Evolutionary conservation across 139 green algal genomes (phyloP).

Genomic region (Volvox reticuliferus): DNA sequence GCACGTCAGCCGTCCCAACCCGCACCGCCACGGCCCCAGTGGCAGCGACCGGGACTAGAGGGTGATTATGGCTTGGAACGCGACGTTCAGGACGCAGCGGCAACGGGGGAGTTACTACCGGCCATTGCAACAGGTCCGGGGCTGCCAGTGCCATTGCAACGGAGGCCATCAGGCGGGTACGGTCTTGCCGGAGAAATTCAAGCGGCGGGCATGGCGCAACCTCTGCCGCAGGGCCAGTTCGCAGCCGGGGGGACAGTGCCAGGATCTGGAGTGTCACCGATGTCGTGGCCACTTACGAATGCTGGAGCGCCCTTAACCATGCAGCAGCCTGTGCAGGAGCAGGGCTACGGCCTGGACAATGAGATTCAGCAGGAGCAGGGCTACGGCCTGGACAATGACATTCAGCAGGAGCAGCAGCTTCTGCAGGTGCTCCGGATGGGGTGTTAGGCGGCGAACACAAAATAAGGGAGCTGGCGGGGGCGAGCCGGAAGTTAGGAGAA

Average conservation of each 20-base stretch:
- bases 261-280: too few relatives aligned
- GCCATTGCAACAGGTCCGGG: not conserved
- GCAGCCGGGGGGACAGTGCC: too few relatives aligned
- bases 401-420: conserved; percentile 15
- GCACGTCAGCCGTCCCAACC: too few relatives aligned
- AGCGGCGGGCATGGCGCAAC: not conserved
- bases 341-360: not conserved
- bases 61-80: not conserved
- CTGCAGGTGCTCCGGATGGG: not conserved
- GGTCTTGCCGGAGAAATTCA: not conserved
- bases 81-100: not conserved
- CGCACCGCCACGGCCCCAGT: not conserved
- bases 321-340: not conserved
- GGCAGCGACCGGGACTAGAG: not conserved
- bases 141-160: not conserved
- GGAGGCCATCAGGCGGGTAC: not conserved
- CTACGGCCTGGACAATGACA: not conserved
- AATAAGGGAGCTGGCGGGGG: too few relatives aligned
- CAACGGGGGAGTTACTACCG: not conserved
- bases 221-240: not conserved
- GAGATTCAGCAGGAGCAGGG: not conserved
- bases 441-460: too few relatives aligned
- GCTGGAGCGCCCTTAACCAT: too few relatives aligned
- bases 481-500: too few relatives aligned
- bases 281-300: too few relatives aligned